These are phyloP conservation scores for Mucor indicus DNA, from an alignment of 371 early-diverging fungal species.

Conservation along the genomic window DNA sequence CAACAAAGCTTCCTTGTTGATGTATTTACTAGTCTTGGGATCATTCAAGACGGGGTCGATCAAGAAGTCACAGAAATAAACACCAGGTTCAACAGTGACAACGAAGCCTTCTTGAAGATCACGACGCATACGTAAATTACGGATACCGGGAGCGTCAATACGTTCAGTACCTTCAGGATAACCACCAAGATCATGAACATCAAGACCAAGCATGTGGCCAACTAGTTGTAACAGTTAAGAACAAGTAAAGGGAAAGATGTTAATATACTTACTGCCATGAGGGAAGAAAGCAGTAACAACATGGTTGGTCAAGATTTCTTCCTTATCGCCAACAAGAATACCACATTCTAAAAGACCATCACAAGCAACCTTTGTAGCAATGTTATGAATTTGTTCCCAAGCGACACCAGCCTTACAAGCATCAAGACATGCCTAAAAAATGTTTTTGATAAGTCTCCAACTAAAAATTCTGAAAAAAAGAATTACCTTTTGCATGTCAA, in stretches of 20 bases:
- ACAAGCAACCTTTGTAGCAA: slow-evolving; percentile 70
- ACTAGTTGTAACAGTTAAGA: slow-evolving; percentile 14
- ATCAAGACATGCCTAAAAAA: slow-evolving; percentile 39
- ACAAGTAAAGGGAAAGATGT: slow-evolving; percentile 7
- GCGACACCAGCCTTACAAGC: slow-evolving; percentile 76
- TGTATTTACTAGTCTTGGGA: slow-evolving; percentile 55
- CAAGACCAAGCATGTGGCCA: slow-evolving; percentile 73
- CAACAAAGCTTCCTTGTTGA: slow-evolving; percentile 69
- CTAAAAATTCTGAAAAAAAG: too few relatives aligned
- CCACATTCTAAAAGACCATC: slow-evolving; percentile 77
- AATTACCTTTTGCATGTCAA: slow-evolving; percentile 78
- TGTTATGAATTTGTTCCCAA: slow-evolving; percentile 89
- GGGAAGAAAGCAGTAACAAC: slow-evolving; percentile 89
- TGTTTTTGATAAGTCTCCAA: too few relatives aligned
- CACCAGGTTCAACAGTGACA: slow-evolving; percentile 94
- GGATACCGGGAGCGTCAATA: slow-evolving; percentile 78
- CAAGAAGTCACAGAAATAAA: slow-evolving; percentile 62
- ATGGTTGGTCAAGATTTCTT: slow-evolving; percentile 65
- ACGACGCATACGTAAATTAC: slow-evolving; percentile 86
- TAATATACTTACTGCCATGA: slow-evolving; percentile 66
- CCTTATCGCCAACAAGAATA: slow-evolving; percentile 67
- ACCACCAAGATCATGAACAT: slow-evolving; percentile 89
- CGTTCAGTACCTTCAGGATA: slow-evolving; percentile 80
- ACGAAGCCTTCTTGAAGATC: slow-evolving; percentile 76
- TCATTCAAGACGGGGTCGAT: slow-evolving; percentile 57